Conservation (phyloP, 148 eudicot species). For the Mesembryanthemum crystallinum region DNA sequence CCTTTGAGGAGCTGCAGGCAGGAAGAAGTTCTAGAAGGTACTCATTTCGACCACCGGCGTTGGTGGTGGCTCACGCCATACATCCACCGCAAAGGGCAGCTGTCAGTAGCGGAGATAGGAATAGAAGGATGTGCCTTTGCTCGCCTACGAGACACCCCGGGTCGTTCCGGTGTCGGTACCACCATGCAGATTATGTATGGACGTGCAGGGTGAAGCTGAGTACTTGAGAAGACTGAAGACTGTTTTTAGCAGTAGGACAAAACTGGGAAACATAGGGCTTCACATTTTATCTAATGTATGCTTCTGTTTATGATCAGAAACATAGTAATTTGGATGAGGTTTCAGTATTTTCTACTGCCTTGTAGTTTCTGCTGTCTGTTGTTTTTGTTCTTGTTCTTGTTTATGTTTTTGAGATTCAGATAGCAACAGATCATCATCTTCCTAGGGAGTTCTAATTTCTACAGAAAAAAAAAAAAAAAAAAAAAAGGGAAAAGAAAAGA, state of each 20-base stretch:
- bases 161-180: constrained; percentile 67
- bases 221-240: not conserved
- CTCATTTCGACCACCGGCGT: constrained; percentile 7
- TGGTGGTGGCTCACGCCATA: constrained; percentile 1
- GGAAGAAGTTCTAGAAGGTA: not conserved
- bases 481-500: too few relatives aligned
- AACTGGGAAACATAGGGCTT: not conserved
- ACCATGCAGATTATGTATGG: constrained; percentile 60
- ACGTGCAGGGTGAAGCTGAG: constrained; percentile 22
- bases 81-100: constrained; percentile 16
- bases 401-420: too few relatives aligned
- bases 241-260: not conserved
- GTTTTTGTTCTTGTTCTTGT: too few relatives aligned
- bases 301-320: too few relatives aligned
- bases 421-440: too few relatives aligned
- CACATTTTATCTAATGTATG: not conserved
- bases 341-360: too few relatives aligned
- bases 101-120: not conserved
- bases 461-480: too few relatives aligned
- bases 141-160: constrained; percentile 80
- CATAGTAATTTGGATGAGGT: too few relatives aligned
- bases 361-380: too few relatives aligned
- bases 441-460: too few relatives aligned
- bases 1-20: constrained; percentile 9
- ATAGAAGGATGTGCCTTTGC: constrained; percentile 44